phyloP scores from a whole-genome alignment of 2,329 filamentous ascomycete species.

The Calonectria montana region DNA sequence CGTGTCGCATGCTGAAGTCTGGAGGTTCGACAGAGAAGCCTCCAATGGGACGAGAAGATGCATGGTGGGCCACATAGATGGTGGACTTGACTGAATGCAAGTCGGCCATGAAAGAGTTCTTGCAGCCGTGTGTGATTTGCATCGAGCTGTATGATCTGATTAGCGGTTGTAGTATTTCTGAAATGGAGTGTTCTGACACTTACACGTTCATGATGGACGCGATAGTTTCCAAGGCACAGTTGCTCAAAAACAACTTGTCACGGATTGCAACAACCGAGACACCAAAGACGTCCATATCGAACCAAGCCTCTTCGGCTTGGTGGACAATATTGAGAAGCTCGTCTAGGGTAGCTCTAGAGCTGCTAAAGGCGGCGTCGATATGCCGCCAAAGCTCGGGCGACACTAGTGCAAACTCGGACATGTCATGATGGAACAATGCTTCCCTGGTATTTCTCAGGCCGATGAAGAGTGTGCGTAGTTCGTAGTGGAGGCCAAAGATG shows the following conservation, averaged over 20 bases:
- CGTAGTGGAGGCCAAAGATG: background rate
- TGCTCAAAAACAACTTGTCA: conserved; percentile 43
- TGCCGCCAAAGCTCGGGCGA: conserved; percentile 39
- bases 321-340: background rate
- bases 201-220: conserved; percentile 40
- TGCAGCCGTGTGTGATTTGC: background rate
- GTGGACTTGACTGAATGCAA: conserved; percentile 18
- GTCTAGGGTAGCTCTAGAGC: background rate
- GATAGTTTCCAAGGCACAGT: conserved; percentile 43
- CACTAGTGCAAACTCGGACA: conserved; percentile 32
- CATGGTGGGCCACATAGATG: conserved; percentile 28
- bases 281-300: background rate
- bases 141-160: background rate
- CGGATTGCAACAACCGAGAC: conserved; percentile 31
- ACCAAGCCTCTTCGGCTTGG: background rate
- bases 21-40: background rate
- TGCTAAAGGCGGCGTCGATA: conserved; percentile 31
- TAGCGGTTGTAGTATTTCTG: background rate
- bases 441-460: background rate
- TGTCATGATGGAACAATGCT: conserved; percentile 30
- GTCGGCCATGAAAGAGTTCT: background rate
- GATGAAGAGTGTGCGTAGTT: background rate
- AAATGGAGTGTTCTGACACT: background rate
- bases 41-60: conserved; percentile 25
- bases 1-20: conserved; percentile 27